These are phyloP conservation scores for Ogataea pignaliae DNA, from an alignment of 805 yeast genomes.

Conservation along the genomic window DNA sequence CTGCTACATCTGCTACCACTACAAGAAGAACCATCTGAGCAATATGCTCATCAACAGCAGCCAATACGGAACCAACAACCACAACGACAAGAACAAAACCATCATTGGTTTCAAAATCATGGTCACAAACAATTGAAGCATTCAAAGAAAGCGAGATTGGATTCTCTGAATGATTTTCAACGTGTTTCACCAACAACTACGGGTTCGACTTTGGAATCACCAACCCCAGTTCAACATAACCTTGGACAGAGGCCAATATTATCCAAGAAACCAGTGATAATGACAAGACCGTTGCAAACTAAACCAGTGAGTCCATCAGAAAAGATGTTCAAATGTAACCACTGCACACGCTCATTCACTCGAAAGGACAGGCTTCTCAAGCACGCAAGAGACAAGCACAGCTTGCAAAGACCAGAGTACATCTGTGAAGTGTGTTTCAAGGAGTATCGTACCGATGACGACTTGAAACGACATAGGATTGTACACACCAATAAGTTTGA, in stretches of 20 bases:
- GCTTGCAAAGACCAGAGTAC: background rate
- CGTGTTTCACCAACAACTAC: background rate
- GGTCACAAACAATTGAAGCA: too few relatives aligned
- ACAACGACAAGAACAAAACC: background rate
- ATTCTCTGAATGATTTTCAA: too few relatives aligned
- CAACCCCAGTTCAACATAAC: background rate
- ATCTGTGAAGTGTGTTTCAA: conserved; percentile 5
- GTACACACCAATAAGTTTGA: conserved; percentile 5
- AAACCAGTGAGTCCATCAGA: background rate
- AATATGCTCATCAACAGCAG: background rate
- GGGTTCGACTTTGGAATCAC: background rate
- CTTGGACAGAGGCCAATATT: background rate
- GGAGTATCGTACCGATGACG: conserved; percentile 4
- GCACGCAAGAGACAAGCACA: conserved; percentile 6
- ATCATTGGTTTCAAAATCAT: too few relatives aligned
- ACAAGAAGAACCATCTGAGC: background rate
- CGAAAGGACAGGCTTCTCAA: conserved; percentile 5
- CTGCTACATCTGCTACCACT: background rate
- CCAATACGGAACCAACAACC: conserved; percentile 25
- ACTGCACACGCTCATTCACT: conserved; percentile 4
- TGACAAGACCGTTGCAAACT: background rate
- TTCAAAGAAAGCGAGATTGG: too few relatives aligned
- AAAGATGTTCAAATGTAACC: conserved; percentile 2
- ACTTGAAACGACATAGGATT: conserved; percentile 5
- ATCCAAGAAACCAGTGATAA: background rate